Evolutionary conservation across 129 eudicot genomes (phyloP).

Genomic region (Saussurea involucrata): DNA sequence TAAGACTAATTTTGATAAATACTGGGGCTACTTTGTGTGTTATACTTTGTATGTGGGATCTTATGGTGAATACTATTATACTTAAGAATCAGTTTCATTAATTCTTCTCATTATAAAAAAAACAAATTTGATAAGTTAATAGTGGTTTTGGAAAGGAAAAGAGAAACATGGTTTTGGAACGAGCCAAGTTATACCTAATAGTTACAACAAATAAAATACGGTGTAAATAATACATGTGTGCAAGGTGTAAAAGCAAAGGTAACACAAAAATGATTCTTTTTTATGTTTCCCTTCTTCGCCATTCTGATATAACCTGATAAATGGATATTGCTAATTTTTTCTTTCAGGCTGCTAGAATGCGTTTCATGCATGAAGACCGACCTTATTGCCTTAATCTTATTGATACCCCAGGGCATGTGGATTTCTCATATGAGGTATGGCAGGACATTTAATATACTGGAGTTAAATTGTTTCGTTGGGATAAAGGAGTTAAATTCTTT

Average conservation of each 20-base stretch:
- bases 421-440: conserved; percentile 95
- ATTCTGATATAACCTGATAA: background rate
- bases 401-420: conserved; percentile 99
- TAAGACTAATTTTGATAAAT: background rate
- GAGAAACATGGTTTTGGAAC: background rate
- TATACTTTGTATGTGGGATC: background rate
- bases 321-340: conserved; percentile 2
- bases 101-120: background rate
- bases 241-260: background rate
- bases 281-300: background rate
- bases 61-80: background rate
- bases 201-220: background rate
- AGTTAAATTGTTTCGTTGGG: background rate
- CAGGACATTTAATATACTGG: background rate
- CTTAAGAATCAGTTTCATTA: background rate
- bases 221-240: conserved; percentile 11
- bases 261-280: conserved; percentile 8
- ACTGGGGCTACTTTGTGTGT: background rate
- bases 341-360: conserved; percentile 96
- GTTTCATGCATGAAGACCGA: conserved; percentile 56
- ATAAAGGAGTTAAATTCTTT: background rate
- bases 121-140: background rate
- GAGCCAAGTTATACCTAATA: conserved; percentile 4
- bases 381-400: conserved; percentile 91
- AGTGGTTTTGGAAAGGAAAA: background rate